Evolutionary conservation across 495 filamentous ascomycete species (phyloP), one percentile per base, ranked within the genome.

Genomic region (Patellaria atrata): DNA sequence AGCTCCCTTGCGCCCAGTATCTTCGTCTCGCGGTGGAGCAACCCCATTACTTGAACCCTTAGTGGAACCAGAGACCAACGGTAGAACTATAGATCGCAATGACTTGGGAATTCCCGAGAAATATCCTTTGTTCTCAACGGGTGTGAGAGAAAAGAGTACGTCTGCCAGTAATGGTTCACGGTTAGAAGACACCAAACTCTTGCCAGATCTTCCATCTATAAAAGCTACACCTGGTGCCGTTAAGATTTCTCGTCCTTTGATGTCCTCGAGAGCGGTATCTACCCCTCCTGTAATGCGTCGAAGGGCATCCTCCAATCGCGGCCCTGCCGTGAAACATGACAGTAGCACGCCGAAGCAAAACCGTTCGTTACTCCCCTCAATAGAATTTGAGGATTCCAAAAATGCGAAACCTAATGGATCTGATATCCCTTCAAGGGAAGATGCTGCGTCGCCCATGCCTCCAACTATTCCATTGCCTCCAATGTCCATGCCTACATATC

Each of bases 401-500:
- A 15, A 10, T 15, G 8, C 28, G n/a, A n/a, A n/a, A n/a, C n/a
- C n/a, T 7, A 15, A 15, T 31, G 28, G 28, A 31, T n/a, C n/a
- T n/a, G n/a, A n/a, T n/a, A n/a, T n/a, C 5, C 29, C 18, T 5
- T 22, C 19, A 2, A 12, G 12, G 5, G 18, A 22, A 11, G n/a
- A n/a, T 17, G 48, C 69, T 16, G 59, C 72, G 3, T 82, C 82
- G 6, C 78, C 79, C 0, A 66, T 81, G 52, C 73, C 75, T 19
- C 58, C 65, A n/a, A 54, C 69, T 3, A 72, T 91, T 28, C 85
- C 84, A 6, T 59, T 89, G 0, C 85, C 84, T 5, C 85, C 85
- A 3, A 64, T 85, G 52, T 92, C 85, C 0, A 68, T 94, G 31
- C 82, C 82, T 3, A 89, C 83, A 2, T 79, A 89, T 47, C 64